Percentiles rank a stretch among this genome's conserved stretches.
Evolutionary conservation across 148 eudicot genomes (phyloP).

Genomic region (Linanthus parryae): DNA sequence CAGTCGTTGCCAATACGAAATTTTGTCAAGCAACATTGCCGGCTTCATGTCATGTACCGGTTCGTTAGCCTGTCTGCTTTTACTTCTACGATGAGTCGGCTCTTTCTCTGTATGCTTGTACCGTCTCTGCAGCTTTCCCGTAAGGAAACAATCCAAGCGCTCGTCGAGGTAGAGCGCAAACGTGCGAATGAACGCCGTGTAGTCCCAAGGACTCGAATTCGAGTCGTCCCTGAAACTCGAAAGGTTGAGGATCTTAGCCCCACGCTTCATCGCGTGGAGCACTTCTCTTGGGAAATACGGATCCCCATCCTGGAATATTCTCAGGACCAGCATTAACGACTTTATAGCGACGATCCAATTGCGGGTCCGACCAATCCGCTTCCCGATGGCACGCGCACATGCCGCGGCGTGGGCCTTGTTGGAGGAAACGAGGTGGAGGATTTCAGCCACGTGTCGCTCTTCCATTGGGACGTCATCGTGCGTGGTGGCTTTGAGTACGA

Average conservation of each 20-base stretch:
- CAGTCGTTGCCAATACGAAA: conserved; percentile 68
- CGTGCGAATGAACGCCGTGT: conserved; percentile 64
- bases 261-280: conserved; percentile 76
- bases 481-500: conserved; percentile 72
- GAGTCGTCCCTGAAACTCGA: conserved; percentile 56
- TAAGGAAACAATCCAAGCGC: conserved; percentile 76
- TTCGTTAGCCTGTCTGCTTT: conserved; percentile 17
- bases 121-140: conserved; percentile 76
- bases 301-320: conserved; percentile 86
- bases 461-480: conserved; percentile 61
- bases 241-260: conserved; percentile 74
- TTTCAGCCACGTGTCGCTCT: conserved; percentile 38
- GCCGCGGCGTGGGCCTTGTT: conserved; percentile 46
- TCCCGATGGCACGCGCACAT: conserved; percentile 74
- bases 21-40: conserved; percentile 55
- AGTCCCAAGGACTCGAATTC: conserved; percentile 77
- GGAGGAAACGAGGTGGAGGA: conserved; percentile 50
- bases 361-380: conserved; percentile 67
- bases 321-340: conserved; percentile 58
- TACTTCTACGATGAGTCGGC: conserved; percentile 5
- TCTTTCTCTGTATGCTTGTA: conserved; percentile 9
- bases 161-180: conserved; percentile 80
- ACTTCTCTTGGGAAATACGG: conserved; percentile 90
- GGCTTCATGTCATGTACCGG: conserved; percentile 75
- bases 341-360: conserved; percentile 84